Percentiles rank a stretch among this genome's conserved stretches.
Conservation (phyloP, 2,329 filamentous ascomycete species). For the Aschersonia sp. region DNA sequence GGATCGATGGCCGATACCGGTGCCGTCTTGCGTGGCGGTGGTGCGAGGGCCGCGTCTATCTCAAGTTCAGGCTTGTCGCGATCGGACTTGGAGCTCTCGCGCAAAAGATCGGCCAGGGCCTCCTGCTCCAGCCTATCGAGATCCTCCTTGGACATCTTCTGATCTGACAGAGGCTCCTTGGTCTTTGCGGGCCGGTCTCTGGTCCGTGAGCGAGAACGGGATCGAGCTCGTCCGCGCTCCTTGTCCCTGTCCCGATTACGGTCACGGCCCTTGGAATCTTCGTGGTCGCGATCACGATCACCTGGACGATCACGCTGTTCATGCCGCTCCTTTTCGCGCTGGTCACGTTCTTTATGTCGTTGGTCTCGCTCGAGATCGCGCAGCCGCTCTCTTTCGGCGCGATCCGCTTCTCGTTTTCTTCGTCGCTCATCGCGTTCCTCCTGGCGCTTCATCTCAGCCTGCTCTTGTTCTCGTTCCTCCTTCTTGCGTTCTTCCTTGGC, state of each 20-base stretch:
- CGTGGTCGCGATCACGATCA: constrained; percentile 14
- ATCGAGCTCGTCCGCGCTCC: constrained; percentile 15
- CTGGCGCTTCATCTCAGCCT: constrained; percentile 33
- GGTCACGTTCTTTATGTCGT: constrained; percentile 23
- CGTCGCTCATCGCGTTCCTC: constrained; percentile 34
- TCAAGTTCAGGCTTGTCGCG: constrained; percentile 39
- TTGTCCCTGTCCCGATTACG: constrained; percentile 12
- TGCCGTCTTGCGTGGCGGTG: constrained; percentile 35
- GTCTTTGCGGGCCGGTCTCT: constrained; percentile 18
- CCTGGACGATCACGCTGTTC: constrained; percentile 12
- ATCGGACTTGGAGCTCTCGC: constrained; percentile 39
- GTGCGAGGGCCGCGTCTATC: constrained; percentile 38
- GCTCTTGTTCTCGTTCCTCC: constrained; percentile 31
- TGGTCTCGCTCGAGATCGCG: constrained; percentile 25
- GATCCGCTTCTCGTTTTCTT: constrained; percentile 35
- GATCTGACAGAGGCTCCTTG: constrained; percentile 24
- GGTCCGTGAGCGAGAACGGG: constrained; percentile 15
- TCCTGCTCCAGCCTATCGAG: constrained; percentile 42
- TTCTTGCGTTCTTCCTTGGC: constrained; percentile 40
- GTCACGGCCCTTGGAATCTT: constrained; percentile 17
- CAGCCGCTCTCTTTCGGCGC: constrained; percentile 37
- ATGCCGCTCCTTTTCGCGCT: constrained; percentile 21
- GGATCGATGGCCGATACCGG: constrained; percentile 46
- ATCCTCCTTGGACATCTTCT: constrained; percentile 42
- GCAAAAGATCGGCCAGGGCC: constrained; percentile 40